Conservation (phyloP, 2,329 filamentous ascomycete genomes). For the Amesomyces nigricolor region DNA sequence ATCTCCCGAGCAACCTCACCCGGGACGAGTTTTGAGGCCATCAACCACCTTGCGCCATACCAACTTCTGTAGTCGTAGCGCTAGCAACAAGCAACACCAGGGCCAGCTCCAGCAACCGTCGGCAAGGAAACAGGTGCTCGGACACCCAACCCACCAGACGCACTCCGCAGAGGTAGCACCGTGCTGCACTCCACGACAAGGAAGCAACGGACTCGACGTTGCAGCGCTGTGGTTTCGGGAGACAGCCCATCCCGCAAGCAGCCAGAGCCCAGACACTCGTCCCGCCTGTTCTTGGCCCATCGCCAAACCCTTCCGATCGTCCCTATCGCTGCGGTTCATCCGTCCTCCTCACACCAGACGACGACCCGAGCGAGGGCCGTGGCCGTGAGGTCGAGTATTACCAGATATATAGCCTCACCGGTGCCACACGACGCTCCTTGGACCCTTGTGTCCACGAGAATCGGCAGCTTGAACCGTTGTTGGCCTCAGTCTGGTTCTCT, state of each 20-base stretch:
- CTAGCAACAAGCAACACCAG: constrained; percentile 2
- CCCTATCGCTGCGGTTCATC: constrained; percentile 3
- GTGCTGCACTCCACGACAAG: constrained; percentile 11
- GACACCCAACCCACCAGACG: constrained; percentile 7
- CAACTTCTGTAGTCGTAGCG: background rate
- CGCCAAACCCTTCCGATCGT: constrained; percentile 4
- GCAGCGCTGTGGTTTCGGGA: constrained; percentile 18
- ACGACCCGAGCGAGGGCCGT: constrained; percentile 8
- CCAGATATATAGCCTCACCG: constrained; percentile 21
- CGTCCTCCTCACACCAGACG: constrained; percentile 12
- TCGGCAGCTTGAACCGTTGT: constrained; percentile 4
- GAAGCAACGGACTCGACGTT: constrained; percentile 12
- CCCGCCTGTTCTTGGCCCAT: constrained; percentile 14
- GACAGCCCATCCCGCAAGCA: constrained; percentile 9
- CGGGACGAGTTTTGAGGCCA: background rate
- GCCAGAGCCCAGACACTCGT: constrained; percentile 9
- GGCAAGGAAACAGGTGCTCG: constrained; percentile 12
- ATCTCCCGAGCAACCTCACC: background rate
- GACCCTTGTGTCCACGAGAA: constrained; percentile 19
- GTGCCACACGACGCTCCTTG: constrained; percentile 14
- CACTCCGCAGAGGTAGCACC: background rate
- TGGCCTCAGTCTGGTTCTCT: constrained; percentile 17
- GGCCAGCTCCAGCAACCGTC: constrained; percentile 1
- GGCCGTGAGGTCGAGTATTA: constrained; percentile 19
- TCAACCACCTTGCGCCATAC: background rate